Base-by-base conservation (phyloP, 2,329 filamentous ascomycete genomes). In the Ploettnerulaceae sp. region DNA sequence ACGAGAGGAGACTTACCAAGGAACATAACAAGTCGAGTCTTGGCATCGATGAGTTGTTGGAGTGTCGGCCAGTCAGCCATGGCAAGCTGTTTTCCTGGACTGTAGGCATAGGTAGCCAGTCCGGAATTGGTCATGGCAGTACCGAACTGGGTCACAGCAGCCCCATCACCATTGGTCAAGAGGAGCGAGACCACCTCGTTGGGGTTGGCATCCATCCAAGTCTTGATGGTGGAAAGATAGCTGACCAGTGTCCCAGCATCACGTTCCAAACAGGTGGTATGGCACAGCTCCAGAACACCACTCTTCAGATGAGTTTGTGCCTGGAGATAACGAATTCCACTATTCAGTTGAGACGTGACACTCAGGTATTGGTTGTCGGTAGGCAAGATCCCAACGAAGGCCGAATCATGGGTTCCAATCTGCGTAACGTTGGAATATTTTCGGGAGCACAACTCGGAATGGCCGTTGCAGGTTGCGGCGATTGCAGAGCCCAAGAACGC, bases 361-460 rank as follows among this genome's bases (percentile, higher is more conserved):
- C 73, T 70, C 22, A 78, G 66, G 47, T 76, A 72, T 58, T 87
- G 82, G 61, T 84, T 83, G 12, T 63, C 51, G 8, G 57, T 60
- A 4, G 53, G 56, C 8, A 62, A 39, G 7, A 49, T 24, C 3
- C 62, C 62, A 6, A 63, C 61, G 20, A 64, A 64, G 1, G 62
- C 57, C 2, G 76, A 78, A 66, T 86, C 75, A 65, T 87, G 83
- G 3, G 82, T 71, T 18, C 81, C 84, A 57, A 93, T 77, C 63
- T 89, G 76, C 1, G 86, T 89, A 56, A 93, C 76, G 55, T 84
- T 79, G 66, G 79, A 82, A 70, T 90, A 93, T n/a, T 76, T 67
- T 53, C 78, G 79, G 50, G 68, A 69, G 71, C 88, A 93, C 21
- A 93, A 76, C 32, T 73, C 71, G 0, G 85, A 82, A 3, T 85